Percentiles rank a stretch among this genome's conserved stretches.
phyloP scores from a whole-genome alignment of 352 stramenopile species.

The Globisporangium polare region DNA sequence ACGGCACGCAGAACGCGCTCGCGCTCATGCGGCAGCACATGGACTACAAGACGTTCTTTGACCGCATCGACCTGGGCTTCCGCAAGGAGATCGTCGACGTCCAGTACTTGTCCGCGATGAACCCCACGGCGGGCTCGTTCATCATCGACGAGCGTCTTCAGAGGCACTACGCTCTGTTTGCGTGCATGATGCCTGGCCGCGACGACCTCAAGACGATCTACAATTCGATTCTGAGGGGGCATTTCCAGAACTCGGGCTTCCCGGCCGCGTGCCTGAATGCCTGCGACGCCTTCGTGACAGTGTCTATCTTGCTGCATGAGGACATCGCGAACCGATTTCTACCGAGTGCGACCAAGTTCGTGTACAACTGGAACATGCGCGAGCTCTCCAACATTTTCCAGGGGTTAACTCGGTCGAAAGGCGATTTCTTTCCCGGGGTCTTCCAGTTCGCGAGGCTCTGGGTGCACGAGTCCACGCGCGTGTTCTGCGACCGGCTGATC shows the following conservation, averaged over 20 bases:
- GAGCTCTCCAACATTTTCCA: conserved; percentile 97
- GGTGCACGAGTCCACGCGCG: conserved; percentile 96
- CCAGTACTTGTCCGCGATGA: conserved; percentile 96
- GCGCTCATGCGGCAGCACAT: conserved; percentile 95
- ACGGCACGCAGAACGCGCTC: conserved; percentile 95
- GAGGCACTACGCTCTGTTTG: conserved; percentile 95
- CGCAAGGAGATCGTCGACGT: conserved; percentile 97
- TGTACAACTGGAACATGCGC: conserved; percentile 99
- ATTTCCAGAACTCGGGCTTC: conserved; percentile 88
- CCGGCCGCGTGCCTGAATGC: conserved; percentile 48
- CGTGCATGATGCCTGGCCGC: conserved; percentile 93
- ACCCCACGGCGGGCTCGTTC: conserved; percentile 95
- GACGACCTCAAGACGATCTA: conserved; percentile 96
- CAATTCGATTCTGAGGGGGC: conserved; percentile 92
- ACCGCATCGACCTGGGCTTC: conserved; percentile 93
- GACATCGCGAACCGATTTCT: conserved; percentile 94
- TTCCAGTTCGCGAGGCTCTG: conserved; percentile 90
- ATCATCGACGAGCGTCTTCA: conserved; percentile 96
- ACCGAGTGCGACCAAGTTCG: conserved; percentile 96
- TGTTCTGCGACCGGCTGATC: conserved; percentile 96
- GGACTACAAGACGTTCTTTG: conserved; percentile 95
- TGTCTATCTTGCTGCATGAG: conserved; percentile 90
- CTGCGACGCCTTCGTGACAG: conserved; percentile 88
- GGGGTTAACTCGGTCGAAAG: conserved; percentile 89
- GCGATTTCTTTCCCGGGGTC: conserved; percentile 89